A percentile compares a stretch with the other conserved stretches of the same genome.
Evolutionary conservation across 495 filamentous ascomycete genomes (phyloP).

Genomic region (Penicillium paradoxum): DNA sequence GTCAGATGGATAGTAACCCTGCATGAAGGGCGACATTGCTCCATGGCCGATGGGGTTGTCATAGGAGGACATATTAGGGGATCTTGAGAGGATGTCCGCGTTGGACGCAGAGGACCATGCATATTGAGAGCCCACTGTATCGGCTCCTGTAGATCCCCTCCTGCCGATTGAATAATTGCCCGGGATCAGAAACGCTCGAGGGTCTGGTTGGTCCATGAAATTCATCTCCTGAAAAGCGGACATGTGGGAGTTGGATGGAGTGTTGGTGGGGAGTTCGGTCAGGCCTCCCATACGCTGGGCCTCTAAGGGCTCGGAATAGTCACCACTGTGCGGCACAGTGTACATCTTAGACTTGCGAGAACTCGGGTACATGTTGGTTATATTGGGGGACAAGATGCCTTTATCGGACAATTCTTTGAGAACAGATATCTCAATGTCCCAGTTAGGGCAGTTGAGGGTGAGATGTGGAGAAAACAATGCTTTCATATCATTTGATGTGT

Average conservation of each 20-base stretch:
- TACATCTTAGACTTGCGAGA: not conserved
- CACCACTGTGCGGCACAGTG: conserved; percentile 5
- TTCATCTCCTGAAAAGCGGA: conserved; percentile 10
- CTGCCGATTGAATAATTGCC: conserved; percentile 14
- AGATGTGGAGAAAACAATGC: not conserved
- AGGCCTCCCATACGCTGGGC: conserved; percentile 9
- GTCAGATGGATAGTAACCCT: conserved; percentile 12
- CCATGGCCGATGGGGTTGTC: conserved; percentile 3
- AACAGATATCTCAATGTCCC: not conserved
- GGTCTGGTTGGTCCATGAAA: conserved; percentile 7
- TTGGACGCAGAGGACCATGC: conserved; percentile 23
- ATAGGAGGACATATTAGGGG: conserved; percentile 4
- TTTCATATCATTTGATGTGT: not conserved
- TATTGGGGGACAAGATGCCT: not conserved
- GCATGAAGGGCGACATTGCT: conserved; percentile 18
- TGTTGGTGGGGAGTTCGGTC: conserved; percentile 14
- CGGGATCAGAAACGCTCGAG: conserved; percentile 13
- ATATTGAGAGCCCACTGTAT: conserved; percentile 19
- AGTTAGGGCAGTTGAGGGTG: not conserved
- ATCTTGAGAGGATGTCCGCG: conserved; percentile 10
- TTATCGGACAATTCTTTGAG: not conserved
- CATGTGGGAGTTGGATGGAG: conserved; percentile 7
- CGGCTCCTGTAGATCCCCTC: conserved; percentile 15
- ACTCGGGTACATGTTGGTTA: conserved; percentile 4
- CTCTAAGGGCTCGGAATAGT: not conserved